These are phyloP conservation scores for Hymenochaete sp. DNA, from an alignment of 1,284 basidiomycete genomes.

Conservation along the genomic window DNA sequence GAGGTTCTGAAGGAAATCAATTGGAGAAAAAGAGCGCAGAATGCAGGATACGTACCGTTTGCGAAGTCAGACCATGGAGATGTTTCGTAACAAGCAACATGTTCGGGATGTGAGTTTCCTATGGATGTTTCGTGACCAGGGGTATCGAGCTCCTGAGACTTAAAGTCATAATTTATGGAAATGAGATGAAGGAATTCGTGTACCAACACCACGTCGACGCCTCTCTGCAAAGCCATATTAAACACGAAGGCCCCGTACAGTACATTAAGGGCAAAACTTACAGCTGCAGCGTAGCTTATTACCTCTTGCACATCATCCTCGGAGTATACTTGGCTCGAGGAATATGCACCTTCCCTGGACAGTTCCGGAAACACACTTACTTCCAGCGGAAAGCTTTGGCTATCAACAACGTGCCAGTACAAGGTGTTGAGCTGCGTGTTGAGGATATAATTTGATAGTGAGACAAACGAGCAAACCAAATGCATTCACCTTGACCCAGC, in stretches of 20 bases:
- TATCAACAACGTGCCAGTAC: slow-evolving; percentile 78
- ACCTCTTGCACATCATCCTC: slow-evolving; percentile 54
- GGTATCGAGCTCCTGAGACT: slow-evolving; percentile 34
- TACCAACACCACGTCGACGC: slow-evolving; percentile 39
- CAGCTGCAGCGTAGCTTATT: slow-evolving; percentile 63
- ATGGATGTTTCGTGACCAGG: slow-evolving; percentile 41
- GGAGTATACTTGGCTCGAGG: slow-evolving; percentile 47
- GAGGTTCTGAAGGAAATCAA: slow-evolving; percentile 31
- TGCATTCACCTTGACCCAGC: slow-evolving; percentile 66
- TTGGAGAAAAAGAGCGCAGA: not conserved
- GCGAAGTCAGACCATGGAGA: slow-evolving; percentile 29
- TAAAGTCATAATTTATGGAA: not conserved
- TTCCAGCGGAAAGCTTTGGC: slow-evolving; percentile 69
- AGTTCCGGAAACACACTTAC: slow-evolving; percentile 57
- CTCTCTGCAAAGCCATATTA: slow-evolving; percentile 25
- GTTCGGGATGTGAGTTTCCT: slow-evolving; percentile 30
- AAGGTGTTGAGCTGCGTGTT: slow-evolving; percentile 51
- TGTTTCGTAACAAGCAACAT: slow-evolving; percentile 33
- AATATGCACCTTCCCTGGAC: slow-evolving; percentile 64
- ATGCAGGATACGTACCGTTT: slow-evolving; percentile 18
- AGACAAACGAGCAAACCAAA: slow-evolving; percentile 2
- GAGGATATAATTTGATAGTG: slow-evolving; percentile 5
- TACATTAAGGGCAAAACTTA: slow-evolving; percentile 28
- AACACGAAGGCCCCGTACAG: not conserved
- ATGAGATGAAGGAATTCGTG: not conserved